Percentiles rank a stretch among this genome's conserved stretches.
Evolutionary conservation across 352 stramenopile genomes (phyloP).

Genomic region (Phytophthora sp.): DNA sequence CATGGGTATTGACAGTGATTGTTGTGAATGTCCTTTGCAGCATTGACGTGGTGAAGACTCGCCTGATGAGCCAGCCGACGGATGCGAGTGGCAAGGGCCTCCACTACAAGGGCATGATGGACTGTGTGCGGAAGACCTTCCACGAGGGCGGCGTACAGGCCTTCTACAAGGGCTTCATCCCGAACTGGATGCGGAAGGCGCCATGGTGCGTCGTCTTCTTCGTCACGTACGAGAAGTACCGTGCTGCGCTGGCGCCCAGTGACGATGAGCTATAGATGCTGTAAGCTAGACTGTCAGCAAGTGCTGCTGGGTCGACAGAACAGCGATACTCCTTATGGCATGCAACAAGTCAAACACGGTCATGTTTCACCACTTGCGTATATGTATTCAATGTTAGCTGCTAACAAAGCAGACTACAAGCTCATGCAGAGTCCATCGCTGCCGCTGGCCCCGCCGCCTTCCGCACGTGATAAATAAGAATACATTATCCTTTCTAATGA

Average conservation of each 20-base stretch:
- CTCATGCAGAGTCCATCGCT: background rate
- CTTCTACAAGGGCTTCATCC: slow-evolving; percentile 89
- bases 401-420: background rate
- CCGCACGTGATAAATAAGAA: slow-evolving; percentile 44
- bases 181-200: slow-evolving; percentile 89
- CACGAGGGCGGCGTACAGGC: slow-evolving; percentile 63
- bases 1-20: slow-evolving; percentile 3
- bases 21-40: slow-evolving; percentile 27
- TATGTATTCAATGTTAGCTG: too few species aligned
- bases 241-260: slow-evolving; percentile 38
- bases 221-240: slow-evolving; percentile 86
- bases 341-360: too few species aligned
- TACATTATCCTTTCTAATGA: slow-evolving; percentile 40
- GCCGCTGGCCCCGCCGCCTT: background rate
- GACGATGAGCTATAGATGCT: slow-evolving; percentile 32
- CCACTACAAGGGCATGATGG: slow-evolving; percentile 72
- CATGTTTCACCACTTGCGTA: too few species aligned
- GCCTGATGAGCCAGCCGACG: slow-evolving; percentile 81
- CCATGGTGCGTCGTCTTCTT: slow-evolving; percentile 90
- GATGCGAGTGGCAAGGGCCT: slow-evolving; percentile 56
- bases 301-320: slow-evolving; percentile 27
- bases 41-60: slow-evolving; percentile 88
- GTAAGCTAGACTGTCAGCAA: slow-evolving; percentile 24
- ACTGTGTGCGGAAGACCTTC: slow-evolving; percentile 77
- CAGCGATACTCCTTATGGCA: slow-evolving; percentile 5